Evolutionary conservation across 306 rosid species (phyloP).

Genomic region (Lathyrus aphaca): DNA sequence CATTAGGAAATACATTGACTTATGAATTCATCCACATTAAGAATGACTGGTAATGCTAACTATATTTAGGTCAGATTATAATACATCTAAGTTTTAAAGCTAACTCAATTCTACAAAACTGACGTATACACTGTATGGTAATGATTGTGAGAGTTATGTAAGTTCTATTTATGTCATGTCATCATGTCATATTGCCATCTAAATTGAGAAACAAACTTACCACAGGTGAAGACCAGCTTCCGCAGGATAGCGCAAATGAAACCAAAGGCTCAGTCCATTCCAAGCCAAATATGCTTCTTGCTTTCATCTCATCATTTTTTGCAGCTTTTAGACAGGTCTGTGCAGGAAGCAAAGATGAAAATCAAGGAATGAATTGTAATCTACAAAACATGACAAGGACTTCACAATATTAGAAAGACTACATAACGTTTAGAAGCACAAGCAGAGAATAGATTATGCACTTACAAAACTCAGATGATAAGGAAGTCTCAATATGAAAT

Average conservation of each 20-base stretch:
- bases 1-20: not conserved
- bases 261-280: slow-evolving; percentile 91
- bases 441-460: slow-evolving; percentile 24
- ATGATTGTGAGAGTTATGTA: not conserved
- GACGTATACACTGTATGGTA: not conserved
- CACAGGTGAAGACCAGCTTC: slow-evolving; percentile 94
- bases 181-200: not conserved
- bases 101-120: not conserved
- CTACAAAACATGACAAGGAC: not conserved
- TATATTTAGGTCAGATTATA: not conserved
- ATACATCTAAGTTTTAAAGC: not conserved
- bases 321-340: slow-evolving; percentile 75
- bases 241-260: slow-evolving; percentile 87
- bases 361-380: slow-evolving; percentile 36
- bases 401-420: not conserved
- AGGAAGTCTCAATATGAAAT: slow-evolving; percentile 84
- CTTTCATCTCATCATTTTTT: slow-evolving; percentile 73
- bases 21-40: slow-evolving; percentile 21
- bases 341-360: slow-evolving; percentile 36
- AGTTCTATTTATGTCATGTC: not conserved
- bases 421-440: not conserved
- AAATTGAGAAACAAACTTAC: slow-evolving; percentile 54
- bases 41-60: not conserved
- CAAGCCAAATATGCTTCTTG: slow-evolving; percentile 73
- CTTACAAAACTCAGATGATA: slow-evolving; percentile 84